A percentile compares a stretch with the other conserved stretches of the same genome.
Evolutionary conservation across 345 rosid genomes (phyloP).

Genomic region (Bruguiera gymnorhiza): DNA sequence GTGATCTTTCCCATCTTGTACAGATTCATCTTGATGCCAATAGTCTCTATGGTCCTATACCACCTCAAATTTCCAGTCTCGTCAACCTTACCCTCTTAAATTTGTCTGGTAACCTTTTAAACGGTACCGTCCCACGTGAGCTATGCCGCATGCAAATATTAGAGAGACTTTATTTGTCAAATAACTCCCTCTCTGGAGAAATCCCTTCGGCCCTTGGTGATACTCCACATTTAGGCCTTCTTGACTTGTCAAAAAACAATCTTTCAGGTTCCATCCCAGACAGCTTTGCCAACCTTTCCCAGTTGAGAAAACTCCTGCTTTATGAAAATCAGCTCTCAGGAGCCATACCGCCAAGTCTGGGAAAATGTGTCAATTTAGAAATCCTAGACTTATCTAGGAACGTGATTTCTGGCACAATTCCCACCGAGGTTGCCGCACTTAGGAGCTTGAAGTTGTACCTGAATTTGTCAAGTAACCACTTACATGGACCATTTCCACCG

Average conservation of each 20-base stretch:
- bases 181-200: conserved; percentile 65
- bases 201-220: conserved; percentile 69
- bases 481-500: conserved; percentile 60
- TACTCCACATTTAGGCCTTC: conserved; percentile 73
- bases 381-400: conserved; percentile 81
- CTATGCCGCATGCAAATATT: conserved; percentile 60
- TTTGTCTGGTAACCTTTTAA: conserved; percentile 75
- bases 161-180: conserved; percentile 76
- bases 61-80: conserved; percentile 69
- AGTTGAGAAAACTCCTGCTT: conserved; percentile 65
- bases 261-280: conserved; percentile 81
- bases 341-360: conserved; percentile 63
- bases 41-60: conserved; percentile 65
- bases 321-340: conserved; percentile 67
- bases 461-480: conserved; percentile 73
- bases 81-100: conserved; percentile 69
- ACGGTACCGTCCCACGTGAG: conserved; percentile 62
- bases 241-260: conserved; percentile 75
- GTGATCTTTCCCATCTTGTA: conserved; percentile 62
- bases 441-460: conserved; percentile 79
- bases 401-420: conserved; percentile 60
- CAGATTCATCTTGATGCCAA: conserved; percentile 78
- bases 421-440: conserved; percentile 59
- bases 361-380: conserved; percentile 70
- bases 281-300: conserved; percentile 67